Evolutionary conservation across 805 yeast species (phyloP).

Genomic region (Citeromyces matritensis): DNA sequence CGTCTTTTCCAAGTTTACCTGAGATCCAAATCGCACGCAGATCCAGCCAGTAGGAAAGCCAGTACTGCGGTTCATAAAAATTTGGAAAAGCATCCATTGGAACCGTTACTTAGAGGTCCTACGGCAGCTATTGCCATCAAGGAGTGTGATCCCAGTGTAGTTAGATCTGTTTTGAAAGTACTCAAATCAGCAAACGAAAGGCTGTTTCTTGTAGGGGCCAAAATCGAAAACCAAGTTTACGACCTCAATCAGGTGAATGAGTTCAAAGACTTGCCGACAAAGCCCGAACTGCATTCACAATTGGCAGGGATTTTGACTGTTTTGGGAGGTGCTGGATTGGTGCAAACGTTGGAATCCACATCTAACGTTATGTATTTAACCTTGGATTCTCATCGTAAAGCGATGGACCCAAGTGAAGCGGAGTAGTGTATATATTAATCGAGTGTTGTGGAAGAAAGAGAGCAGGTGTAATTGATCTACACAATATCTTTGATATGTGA

Average conservation of each 20-base stretch:
- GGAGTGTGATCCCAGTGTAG: constrained; percentile 54
- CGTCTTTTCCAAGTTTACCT: constrained; percentile 62
- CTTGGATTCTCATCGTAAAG: constrained; percentile 38
- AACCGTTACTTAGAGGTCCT: constrained; percentile 67
- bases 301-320: constrained; percentile 73
- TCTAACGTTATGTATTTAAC: constrained; percentile 59
- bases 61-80: constrained; percentile 18
- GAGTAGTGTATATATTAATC: neutral
- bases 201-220: constrained; percentile 75
- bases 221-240: constrained; percentile 33
- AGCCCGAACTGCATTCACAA: constrained; percentile 63
- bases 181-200: constrained; percentile 55
- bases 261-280: constrained; percentile 63
- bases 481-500: too few species aligned
- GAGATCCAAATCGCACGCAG: constrained; percentile 49
- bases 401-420: constrained; percentile 7
- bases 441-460: too few species aligned
- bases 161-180: constrained; percentile 44
- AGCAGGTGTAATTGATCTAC: too few species aligned
- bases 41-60: constrained; percentile 58
- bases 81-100: constrained; percentile 46
- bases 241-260: constrained; percentile 34
- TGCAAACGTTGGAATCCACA: constrained; percentile 62
- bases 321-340: constrained; percentile 82
- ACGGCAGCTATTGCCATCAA: constrained; percentile 64